Evolutionary conservation across 2,329 filamentous ascomycete species (phyloP), one percentile per base, ranked within the genome.

Genomic region (Neofusicoccum laricinum): DNA sequence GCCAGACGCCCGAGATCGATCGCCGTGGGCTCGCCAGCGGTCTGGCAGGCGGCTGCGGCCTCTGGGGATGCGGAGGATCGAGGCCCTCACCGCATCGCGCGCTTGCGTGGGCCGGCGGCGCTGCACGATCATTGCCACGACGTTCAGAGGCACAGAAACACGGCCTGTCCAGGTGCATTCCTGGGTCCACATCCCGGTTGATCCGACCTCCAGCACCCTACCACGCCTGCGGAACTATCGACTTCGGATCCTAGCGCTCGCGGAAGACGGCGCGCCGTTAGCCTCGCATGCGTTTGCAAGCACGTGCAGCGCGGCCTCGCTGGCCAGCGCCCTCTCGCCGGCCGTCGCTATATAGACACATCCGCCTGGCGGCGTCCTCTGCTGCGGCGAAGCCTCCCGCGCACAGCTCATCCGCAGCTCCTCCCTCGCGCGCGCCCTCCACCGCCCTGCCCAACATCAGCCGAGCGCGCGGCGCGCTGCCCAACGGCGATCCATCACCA

Each of bases 81-180:
- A 59, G 55, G 19, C 5, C 15, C 55, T 83, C 0, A 98, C 90
- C 1, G 93, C 92, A 75, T 98, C 91, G 48, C 92, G 85, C 1
- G 82, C 83, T 77, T 98, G 95, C 0, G 95, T 19, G 36, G 55
- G 55, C 55, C 55, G 41, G 41, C 55, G 36, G 34, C 55, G 55
- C 55, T 59, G 55, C 55, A 59, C 55, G 38, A 57, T 43, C 51
- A 43, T 17, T 21, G 51, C 51, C 51, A 59, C 55, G 40, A 59
- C 41, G 55, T 59, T 41, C 25, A 46, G 40, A 46, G 43, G 55
- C 55, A 59, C 55, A 46, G 40, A 59, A 45, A 32, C 55, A 59
- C 43, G 55, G 55, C 40, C 40, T 46, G 55, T 36, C 55, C 25
- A 45, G 53, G 21, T 58, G 53, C 53, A 58, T 15, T 17, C 25